A percentile compares a stretch with the other conserved stretches of the same genome.
phyloP scores from a whole-genome alignment of 2,329 filamentous ascomycete species.

The Cladobotryum mycophilum region DNA sequence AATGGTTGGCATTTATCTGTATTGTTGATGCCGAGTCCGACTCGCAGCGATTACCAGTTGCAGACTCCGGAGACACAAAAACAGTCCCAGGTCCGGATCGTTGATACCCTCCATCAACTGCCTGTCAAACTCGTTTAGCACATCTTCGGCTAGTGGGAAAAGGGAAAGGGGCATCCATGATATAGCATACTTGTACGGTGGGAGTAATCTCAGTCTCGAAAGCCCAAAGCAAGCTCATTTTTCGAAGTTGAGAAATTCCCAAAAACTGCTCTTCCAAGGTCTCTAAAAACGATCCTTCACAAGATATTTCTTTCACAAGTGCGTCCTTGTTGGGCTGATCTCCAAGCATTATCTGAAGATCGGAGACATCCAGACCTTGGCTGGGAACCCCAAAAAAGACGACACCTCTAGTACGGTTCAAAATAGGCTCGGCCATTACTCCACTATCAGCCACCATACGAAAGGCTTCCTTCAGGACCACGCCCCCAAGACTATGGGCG shows the following conservation, averaged over 20 bases:
- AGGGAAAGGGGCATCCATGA: no score
- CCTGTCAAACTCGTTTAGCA: background rate
- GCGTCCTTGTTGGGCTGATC: constrained; percentile 1
- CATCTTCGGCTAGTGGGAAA: background rate
- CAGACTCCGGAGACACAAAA: background rate
- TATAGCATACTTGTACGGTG: background rate
- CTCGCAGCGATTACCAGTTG: background rate
- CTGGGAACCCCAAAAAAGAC: constrained; percentile 4
- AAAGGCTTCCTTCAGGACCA: constrained; percentile 1
- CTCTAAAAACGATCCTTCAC: background rate
- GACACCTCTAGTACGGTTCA: background rate
- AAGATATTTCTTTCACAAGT: background rate
- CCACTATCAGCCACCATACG: background rate
- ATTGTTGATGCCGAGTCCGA: background rate
- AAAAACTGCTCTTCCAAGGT: background rate
- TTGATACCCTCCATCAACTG: background rate
- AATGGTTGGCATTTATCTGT: constrained; percentile 3
- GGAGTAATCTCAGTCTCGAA: background rate
- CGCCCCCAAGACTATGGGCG: constrained; percentile 5
- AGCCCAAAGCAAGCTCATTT: background rate
- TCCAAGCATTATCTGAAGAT: background rate
- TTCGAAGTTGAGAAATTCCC: background rate
- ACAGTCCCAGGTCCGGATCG: background rate
- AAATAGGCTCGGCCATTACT: background rate
- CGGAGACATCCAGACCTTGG: background rate